Conservation (phyloP, 1,284 basidiomycete species). For the Cystobasidium slooffiae region DNA sequence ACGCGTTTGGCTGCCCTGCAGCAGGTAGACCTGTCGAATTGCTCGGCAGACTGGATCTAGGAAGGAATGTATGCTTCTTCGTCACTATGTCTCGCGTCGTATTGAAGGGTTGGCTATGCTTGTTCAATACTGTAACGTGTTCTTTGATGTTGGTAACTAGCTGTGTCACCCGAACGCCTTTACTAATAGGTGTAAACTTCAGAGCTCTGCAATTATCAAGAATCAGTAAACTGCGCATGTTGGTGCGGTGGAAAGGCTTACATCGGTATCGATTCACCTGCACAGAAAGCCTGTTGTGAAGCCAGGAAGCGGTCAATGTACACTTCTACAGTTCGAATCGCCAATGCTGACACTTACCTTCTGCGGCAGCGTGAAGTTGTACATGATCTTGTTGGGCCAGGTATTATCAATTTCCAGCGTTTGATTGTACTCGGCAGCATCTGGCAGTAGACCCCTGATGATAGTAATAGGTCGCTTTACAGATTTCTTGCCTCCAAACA, state of each 20-base stretch:
- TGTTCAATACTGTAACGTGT: slow-evolving; percentile 54
- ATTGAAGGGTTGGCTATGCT: slow-evolving; percentile 62
- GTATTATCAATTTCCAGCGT: slow-evolving; percentile 87
- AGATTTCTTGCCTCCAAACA: slow-evolving; percentile 73
- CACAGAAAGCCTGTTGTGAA: slow-evolving; percentile 81
- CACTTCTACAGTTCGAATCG: background rate
- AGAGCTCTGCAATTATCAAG: slow-evolving; percentile 59
- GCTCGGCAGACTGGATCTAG: slow-evolving; percentile 21
- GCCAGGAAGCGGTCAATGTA: background rate
- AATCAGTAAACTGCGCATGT: background rate
- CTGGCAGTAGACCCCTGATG: slow-evolving; percentile 72
- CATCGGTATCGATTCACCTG: slow-evolving; percentile 78
- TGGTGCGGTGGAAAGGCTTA: slow-evolving; percentile 76
- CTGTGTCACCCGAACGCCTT: slow-evolving; percentile 74
- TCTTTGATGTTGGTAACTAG: slow-evolving; percentile 74
- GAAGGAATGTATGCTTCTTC: slow-evolving; percentile 70
- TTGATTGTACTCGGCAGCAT: slow-evolving; percentile 91
- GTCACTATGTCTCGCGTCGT: slow-evolving; percentile 66
- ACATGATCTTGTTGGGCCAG: slow-evolving; percentile 79
- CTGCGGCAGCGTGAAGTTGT: slow-evolving; percentile 66
- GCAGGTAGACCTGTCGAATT: background rate
- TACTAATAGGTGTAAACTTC: slow-evolving; percentile 83
- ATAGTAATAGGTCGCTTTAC: slow-evolving; percentile 68
- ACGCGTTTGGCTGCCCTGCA: background rate
- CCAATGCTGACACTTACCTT: slow-evolving; percentile 61